Evolutionary conservation across 495 filamentous ascomycete genomes (phyloP).

Genomic region (Echria macrotheca): DNA sequence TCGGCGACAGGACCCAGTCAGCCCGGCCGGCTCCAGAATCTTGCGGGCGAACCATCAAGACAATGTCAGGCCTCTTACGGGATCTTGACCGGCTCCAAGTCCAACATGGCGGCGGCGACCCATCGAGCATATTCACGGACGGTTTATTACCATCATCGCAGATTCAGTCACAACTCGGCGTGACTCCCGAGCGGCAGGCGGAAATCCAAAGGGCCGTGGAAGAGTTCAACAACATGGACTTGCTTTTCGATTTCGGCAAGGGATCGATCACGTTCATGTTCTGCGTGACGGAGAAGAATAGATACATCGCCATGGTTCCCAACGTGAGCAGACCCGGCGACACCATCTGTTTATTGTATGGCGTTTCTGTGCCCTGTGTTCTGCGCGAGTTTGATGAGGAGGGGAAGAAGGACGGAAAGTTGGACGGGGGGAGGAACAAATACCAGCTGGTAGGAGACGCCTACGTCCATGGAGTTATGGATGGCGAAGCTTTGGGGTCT

Average conservation of each 20-base stretch:
- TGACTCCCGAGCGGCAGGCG: no score
- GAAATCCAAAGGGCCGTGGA: neutral
- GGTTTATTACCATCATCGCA: no score
- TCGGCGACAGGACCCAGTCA: neutral
- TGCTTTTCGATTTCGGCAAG: neutral
- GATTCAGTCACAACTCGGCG: no score
- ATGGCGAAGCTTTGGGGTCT: neutral
- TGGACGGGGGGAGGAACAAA: neutral
- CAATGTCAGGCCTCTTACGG: neutral
- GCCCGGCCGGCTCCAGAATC: neutral
- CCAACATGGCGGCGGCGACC: no score
- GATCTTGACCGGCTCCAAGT: no score
- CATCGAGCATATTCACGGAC: no score
- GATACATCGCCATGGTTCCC: slow-evolving; percentile 1
- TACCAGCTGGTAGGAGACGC: neutral
- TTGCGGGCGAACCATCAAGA: neutral
- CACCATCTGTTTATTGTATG: neutral
- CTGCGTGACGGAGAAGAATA: neutral
- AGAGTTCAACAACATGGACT: neutral
- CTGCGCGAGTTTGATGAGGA: neutral
- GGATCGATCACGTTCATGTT: neutral
- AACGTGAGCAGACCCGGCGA: neutral
- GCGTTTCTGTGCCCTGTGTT: neutral
- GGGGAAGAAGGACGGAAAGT: neutral
- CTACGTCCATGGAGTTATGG: slow-evolving; percentile 1